Percentiles rank a stretch among this genome's conserved stretches.
Evolutionary conservation across 805 yeast species (phyloP).

Genomic region (Candida dajiaensis): DNA sequence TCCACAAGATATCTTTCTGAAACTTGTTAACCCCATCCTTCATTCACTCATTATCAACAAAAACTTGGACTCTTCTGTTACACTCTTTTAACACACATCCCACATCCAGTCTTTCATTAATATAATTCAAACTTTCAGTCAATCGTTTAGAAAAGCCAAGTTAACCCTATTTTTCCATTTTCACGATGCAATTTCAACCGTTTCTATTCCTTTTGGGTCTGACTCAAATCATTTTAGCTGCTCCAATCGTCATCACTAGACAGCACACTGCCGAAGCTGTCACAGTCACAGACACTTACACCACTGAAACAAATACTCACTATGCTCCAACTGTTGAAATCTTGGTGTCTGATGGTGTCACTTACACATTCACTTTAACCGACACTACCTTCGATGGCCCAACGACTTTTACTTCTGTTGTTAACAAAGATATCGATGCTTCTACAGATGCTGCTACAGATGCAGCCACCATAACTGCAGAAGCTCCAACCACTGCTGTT

Average conservation of each 20-base stretch:
- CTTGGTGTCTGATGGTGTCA: conserved; percentile 30
- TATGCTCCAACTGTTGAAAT: conserved; percentile 37
- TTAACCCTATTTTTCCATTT: not conserved
- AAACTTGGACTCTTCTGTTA: not conserved
- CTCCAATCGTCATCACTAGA: conserved; percentile 43
- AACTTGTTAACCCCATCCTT: not conserved
- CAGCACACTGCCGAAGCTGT: conserved; percentile 51
- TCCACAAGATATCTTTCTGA: not conserved
- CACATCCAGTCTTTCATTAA: not conserved
- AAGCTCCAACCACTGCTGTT: conserved; percentile 8
- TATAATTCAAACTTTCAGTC: not conserved
- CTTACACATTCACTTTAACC: conserved; percentile 33
- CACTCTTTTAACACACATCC: not conserved
- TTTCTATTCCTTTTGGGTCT: conserved; percentile 8
- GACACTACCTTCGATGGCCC: conserved; percentile 30
- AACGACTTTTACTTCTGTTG: conserved; percentile 28
- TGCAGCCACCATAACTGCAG: conserved; percentile 8
- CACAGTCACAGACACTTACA: conserved; percentile 36
- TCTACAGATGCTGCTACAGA: conserved; percentile 4
- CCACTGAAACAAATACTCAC: conserved; percentile 32
- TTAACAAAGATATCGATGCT: conserved; percentile 17
- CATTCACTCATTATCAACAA: conserved; percentile 1
- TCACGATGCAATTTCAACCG: conserved; percentile 5
- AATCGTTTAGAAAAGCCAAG: conserved; percentile 4
- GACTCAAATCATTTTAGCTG: conserved; percentile 26